These are phyloP conservation scores for Backusella westeae DNA, from an alignment of 192 early-diverging fungal genomes.

Conservation along the genomic window DNA sequence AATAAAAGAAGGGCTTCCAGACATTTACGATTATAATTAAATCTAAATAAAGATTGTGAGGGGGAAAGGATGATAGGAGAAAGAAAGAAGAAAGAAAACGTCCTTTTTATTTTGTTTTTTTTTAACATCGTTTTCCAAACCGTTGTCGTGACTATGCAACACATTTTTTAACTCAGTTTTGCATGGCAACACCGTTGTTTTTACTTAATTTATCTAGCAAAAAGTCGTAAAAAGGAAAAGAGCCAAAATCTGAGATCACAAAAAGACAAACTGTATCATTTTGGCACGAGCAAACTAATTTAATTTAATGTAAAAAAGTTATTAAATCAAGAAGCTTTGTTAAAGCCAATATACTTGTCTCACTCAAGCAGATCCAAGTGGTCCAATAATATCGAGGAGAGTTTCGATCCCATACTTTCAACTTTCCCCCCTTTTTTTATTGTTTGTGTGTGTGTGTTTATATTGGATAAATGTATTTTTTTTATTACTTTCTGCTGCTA, in stretches of 20 bases:
- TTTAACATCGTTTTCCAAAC: not conserved
- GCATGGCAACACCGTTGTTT: not conserved
- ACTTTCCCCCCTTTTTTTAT: not conserved
- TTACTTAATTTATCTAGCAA: not conserved
- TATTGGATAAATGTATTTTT: no score
- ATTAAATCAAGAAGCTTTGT: not conserved
- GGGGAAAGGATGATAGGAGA: not conserved
- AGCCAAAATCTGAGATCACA: not conserved
- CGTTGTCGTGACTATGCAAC: not conserved
- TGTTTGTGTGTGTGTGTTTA: not conserved
- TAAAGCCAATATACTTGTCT: not conserved
- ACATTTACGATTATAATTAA: not conserved
- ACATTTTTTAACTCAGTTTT: not conserved
- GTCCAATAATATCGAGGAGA: not conserved
- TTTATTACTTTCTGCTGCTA: not conserved
- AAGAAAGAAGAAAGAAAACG: not conserved
- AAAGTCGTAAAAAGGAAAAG: not conserved
- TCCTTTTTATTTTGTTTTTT: not conserved
- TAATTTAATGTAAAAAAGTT: not conserved
- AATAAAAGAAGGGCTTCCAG: slow-evolving; percentile 42
- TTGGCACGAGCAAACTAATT: not conserved
- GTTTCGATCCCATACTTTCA: not conserved
- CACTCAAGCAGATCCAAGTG: not conserved
- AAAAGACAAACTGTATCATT: not conserved
- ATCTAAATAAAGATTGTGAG: not conserved